These are phyloP conservation scores for Tagetes patula DNA, from an alignment of 129 eudicot species.

Conservation along the genomic window DNA sequence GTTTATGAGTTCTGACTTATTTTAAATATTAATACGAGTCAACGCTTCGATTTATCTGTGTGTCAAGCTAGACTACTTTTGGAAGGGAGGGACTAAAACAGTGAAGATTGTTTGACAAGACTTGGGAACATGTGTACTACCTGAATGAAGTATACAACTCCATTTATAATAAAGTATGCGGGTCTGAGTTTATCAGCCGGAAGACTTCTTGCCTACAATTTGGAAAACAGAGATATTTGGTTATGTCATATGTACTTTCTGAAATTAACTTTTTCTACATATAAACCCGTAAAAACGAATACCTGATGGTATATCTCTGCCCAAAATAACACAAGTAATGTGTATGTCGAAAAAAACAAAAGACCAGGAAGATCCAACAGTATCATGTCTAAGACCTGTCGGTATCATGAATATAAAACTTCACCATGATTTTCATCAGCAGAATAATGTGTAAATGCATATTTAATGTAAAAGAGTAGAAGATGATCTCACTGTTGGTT, in stretches of 20 bases:
- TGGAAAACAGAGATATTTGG: conserved; percentile 4
- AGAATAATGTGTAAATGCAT: background rate
- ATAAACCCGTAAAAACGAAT: background rate
- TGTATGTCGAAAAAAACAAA: conserved; percentile 74
- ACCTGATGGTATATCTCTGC: conserved; percentile 98
- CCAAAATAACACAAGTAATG: conserved; percentile 87
- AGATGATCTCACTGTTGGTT: conserved; percentile 44
- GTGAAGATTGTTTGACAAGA: background rate
- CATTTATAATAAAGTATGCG: conserved; percentile 53
- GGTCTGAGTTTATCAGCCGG: conserved; percentile 63
- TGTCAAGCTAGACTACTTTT: background rate
- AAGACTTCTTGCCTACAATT: conserved; percentile 70
- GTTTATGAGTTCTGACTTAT: background rate
- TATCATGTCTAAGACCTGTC: conserved; percentile 61
- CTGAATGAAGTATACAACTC: conserved; percentile 53
- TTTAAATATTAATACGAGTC: background rate
- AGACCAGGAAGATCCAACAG: conserved; percentile 76
- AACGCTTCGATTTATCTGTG: background rate
- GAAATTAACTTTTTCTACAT: background rate
- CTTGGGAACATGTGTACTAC: conserved; percentile 24
- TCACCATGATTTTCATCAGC: background rate
- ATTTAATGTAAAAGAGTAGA: background rate
- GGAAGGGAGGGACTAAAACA: background rate
- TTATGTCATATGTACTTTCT: background rate
- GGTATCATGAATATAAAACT: conserved; percentile 3